A percentile compares a stretch with the other conserved stretches of the same genome.
These are phyloP conservation scores for Alternaria ethzedia DNA, from an alignment of 2,329 filamentous ascomycete species.

Conservation along the genomic window DNA sequence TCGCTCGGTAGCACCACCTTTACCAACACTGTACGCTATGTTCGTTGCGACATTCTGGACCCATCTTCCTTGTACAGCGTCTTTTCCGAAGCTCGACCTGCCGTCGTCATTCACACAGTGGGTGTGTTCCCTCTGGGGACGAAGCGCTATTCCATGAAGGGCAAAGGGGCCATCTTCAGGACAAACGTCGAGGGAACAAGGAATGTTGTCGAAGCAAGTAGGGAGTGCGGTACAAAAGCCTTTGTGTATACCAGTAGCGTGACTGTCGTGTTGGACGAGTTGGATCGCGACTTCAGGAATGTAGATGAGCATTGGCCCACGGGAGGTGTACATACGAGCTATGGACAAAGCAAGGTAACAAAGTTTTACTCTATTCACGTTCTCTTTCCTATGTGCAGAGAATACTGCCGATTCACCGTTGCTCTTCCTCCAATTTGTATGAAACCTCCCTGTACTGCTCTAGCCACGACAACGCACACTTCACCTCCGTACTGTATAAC, in stretches of 20 bases:
- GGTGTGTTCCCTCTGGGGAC: conserved; percentile 52
- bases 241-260: conserved; percentile 92
- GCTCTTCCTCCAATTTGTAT: neutral
- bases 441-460: neutral
- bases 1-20: conserved; percentile 35
- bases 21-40: conserved; percentile 38
- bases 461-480: neutral
- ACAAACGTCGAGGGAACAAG: conserved; percentile 90
- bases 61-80: conserved; percentile 41
- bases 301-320: conserved; percentile 84
- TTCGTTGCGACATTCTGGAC: conserved; percentile 51
- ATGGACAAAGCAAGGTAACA: conserved; percentile 85
- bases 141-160: conserved; percentile 48
- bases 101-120: conserved; percentile 91
- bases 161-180: conserved; percentile 67
- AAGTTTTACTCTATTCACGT: neutral
- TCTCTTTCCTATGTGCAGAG: neutral
- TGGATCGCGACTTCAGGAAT: conserved; percentile 75
- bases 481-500: conserved; percentile 17
- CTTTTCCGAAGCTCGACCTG: conserved; percentile 71
- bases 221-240: conserved; percentile 72
- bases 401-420: neutral
- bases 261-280: conserved; percentile 83
- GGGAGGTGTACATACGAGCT: conserved; percentile 75
- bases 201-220: conserved; percentile 76